Conservation (phyloP, 495 filamentous ascomycete genomes). For the Hypomontagnella submonticulosa region DNA sequence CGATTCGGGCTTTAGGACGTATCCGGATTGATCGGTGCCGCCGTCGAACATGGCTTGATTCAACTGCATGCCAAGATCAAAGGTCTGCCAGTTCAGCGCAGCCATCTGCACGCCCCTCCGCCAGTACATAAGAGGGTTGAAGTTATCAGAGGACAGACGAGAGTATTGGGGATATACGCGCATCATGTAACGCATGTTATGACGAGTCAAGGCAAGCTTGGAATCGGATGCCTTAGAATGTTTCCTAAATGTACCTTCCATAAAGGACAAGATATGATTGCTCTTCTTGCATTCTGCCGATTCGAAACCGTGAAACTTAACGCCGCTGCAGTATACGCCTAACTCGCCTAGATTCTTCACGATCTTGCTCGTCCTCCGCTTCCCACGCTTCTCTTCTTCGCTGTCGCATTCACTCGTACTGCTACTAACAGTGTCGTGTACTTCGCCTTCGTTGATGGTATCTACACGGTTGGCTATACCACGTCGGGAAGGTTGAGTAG, state of each 20-base stretch:
- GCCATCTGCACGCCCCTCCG: slow-evolving; percentile 95
- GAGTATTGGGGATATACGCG: slow-evolving; percentile 88
- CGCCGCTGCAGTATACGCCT: slow-evolving; percentile 87
- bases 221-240: slow-evolving; percentile 75
- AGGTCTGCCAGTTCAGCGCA: slow-evolving; percentile 98
- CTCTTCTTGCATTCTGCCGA: slow-evolving; percentile 78
- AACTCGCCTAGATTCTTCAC: slow-evolving; percentile 83
- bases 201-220: slow-evolving; percentile 79
- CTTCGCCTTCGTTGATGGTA: slow-evolving; percentile 62
- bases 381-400: slow-evolving; percentile 65
- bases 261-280: slow-evolving; percentile 95
- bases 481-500: slow-evolving; percentile 47
- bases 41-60: slow-evolving; percentile 99
- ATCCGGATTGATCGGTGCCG: slow-evolving; percentile 85
- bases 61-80: slow-evolving; percentile 91
- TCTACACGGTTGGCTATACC: slow-evolving; percentile 51
- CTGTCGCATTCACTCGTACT: slow-evolving; percentile 69
- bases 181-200: slow-evolving; percentile 93
- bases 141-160: slow-evolving; percentile 87
- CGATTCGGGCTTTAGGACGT: slow-evolving; percentile 91
- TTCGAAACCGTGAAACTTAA: slow-evolving; percentile 82
- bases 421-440: slow-evolving; percentile 61
- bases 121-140: slow-evolving; percentile 92
- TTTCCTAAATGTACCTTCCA: slow-evolving; percentile 83
- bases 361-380: slow-evolving; percentile 84